Base-by-base conservation (phyloP, 2,329 filamentous ascomycete species). In the Monosporascus ibericus region DNA sequence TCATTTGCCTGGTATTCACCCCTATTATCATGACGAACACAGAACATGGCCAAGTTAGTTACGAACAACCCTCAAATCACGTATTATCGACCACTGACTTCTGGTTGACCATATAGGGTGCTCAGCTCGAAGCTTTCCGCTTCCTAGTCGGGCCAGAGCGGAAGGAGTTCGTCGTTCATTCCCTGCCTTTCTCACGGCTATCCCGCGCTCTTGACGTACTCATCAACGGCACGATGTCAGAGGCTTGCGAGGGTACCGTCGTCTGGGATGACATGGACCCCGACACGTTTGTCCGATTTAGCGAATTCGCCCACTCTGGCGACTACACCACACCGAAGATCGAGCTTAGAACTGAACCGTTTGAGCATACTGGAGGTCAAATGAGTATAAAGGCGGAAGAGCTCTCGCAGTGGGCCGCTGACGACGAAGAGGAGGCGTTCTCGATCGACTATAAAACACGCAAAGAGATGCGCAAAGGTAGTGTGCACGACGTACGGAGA, bases 281-380 rank as follows among this genome's bases (percentile, higher is more conserved):
- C 9, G 8, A 17, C 6, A 47, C 44, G 15, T 53, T 53, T 14
- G 44, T 50, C 17, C 27, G 37, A 14, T 20, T 53, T 5, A 40
- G 20, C 25, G 44, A 53, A 38, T 53, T 53, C 25, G 52, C 52
- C 48, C 44, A 53, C 22, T 22, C 44, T 8, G 52, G 48, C 6
- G 48, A 53, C 34, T 50, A 50, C 27, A 42, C n/a, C 18, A 49
- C 22, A 37, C 48, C 22, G 3, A 24, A 24, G 22, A 14, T 42
- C 1, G 39, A 24, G 22, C 17, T 20, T 14, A 42, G 39, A 6
- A 20, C 18, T 20, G 20, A 42, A 20, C 18, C 7, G 17, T 1
- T 15, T 14, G n/a, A 20, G 3, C 18, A 24, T 14, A 15, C 8
- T 20, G 6, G 11, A 14, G 18, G 24, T 2, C 39, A 15, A 15